These are phyloP conservation scores for Metahyphopichia silvanorum DNA, from an alignment of 805 yeast genomes.

Conservation along the genomic window DNA sequence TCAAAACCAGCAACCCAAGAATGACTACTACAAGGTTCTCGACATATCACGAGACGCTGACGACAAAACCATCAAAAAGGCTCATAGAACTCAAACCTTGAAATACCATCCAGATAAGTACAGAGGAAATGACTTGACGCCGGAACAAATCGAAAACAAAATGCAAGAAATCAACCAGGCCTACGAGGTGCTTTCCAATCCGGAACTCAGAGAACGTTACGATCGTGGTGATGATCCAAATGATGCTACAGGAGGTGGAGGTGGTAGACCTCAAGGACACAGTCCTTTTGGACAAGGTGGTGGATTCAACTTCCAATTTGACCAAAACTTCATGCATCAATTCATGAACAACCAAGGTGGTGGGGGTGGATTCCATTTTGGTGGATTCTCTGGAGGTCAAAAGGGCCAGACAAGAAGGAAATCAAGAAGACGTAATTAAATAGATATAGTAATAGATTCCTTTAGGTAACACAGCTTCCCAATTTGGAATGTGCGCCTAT, in stretches of 20 bases:
- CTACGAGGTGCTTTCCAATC: slow-evolving; percentile 76
- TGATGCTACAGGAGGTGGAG: slow-evolving; percentile 22
- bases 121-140: slow-evolving; percentile 58
- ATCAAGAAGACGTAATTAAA: background rate
- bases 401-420: slow-evolving; percentile 13
- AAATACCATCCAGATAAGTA: slow-evolving; percentile 92
- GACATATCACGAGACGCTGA: slow-evolving; percentile 68
- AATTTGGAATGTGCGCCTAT: too few relatives aligned
- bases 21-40: slow-evolving; percentile 78
- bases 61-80: slow-evolving; percentile 70
- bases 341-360: slow-evolving; percentile 12
- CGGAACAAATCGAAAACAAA: slow-evolving; percentile 69
- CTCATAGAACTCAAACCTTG: slow-evolving; percentile 74
- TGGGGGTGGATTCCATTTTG: slow-evolving; percentile 11
- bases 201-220: slow-evolving; percentile 59
- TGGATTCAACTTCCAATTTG: slow-evolving; percentile 9
- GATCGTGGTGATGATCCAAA: slow-evolving; percentile 61
- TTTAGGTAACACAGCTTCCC: too few relatives aligned
- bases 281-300: slow-evolving; percentile 5
- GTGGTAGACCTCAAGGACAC: slow-evolving; percentile 4
- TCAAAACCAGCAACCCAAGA: slow-evolving; percentile 36
- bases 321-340: slow-evolving; percentile 13
- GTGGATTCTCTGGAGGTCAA: slow-evolving; percentile 8
- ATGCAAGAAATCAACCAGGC: slow-evolving; percentile 95
- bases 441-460: too few relatives aligned